Base-by-base conservation (phyloP, 495 filamentous ascomycete genomes). In the Sporormia fimetaria region DNA sequence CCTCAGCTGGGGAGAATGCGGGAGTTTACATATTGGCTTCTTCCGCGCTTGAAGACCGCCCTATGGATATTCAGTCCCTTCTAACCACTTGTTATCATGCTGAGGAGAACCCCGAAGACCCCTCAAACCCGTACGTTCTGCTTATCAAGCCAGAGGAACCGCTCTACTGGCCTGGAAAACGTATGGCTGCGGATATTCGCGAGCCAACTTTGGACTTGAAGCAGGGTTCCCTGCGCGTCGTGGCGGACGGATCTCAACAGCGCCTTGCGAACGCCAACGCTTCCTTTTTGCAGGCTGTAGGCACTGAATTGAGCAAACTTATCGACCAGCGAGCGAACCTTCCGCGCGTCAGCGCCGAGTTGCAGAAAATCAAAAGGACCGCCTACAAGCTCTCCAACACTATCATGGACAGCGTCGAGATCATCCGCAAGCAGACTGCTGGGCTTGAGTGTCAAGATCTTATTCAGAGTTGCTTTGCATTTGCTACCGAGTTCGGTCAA, bases 401-500 rank as follows among this genome's bases (percentile, higher is more conserved):
- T 8, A 96, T 96, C 59, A 96, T 98, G 92, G 88, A 96, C 56
- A 94, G 87, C 54, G 90, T 98, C 39, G 85, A 88, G 51, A 80
- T 82, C 36, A 88, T 96, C 44, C 71, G 87, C 37, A 72, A 78
- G 42, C 88, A 96, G 61, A 85, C 85, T 14, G 70, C 72, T 42
- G 81, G 76, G 1, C 69, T 93, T 31, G 83, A 92, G 40, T 95
- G 88, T 55, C 87, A 93, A 45, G 90, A 98, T 51, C 70, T 98
- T 18, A 86, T 98, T 47, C 90, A 98, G 57, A 93, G 87, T n/a
- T 98, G 88, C 63, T 98, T 96, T 59, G 85, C 90, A 28, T 98
- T 96, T 51, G 90, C 90, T 26, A 94, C 90, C 1, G 90, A 98
- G 55, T 98, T 98, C 56, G 90, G 90, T 5, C 87, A 94, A 61